Evolutionary conservation across 2,329 filamentous ascomycete genomes (phyloP).

Genomic region (Pyrenochaeta sp.): DNA sequence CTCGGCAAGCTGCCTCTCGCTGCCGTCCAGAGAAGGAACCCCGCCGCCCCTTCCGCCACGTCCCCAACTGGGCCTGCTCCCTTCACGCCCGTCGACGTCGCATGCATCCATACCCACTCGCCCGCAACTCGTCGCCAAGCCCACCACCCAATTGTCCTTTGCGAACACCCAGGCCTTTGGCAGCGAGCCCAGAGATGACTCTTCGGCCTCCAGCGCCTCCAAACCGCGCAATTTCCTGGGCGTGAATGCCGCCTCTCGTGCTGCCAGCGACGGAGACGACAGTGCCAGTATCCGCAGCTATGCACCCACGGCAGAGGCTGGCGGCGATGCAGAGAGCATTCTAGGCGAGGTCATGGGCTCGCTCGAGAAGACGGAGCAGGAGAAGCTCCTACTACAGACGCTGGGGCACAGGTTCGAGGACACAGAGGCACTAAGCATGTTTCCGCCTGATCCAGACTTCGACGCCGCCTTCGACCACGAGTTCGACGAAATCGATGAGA

Average conservation of each 20-base stretch:
- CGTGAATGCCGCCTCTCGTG: conserved; percentile 51
- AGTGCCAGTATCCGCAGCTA: conserved; percentile 71
- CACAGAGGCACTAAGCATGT: conserved; percentile 62
- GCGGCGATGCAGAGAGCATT: conserved; percentile 81
- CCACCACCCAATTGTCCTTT: conserved; percentile 85
- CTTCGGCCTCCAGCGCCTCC: conserved; percentile 39
- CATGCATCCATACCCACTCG: conserved; percentile 51
- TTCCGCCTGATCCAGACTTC: conserved; percentile 55
- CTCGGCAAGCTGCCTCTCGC: conserved; percentile 31
- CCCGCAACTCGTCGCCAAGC: conserved; percentile 63
- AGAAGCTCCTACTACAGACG: conserved; percentile 72
- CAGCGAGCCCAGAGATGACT: conserved; percentile 54
- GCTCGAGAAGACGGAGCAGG: conserved; percentile 66
- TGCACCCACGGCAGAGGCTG: conserved; percentile 67
- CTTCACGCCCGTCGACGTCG: conserved; percentile 47
- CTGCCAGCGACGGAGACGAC: conserved; percentile 66
- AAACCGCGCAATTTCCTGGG: conserved; percentile 49
- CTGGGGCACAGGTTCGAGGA: conserved; percentile 66
- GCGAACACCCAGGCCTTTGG: conserved; percentile 78
- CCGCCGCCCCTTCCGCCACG: conserved; percentile 66
- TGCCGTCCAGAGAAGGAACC: conserved; percentile 52
- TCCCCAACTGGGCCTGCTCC: conserved; percentile 47
- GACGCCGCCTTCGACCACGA: conserved; percentile 76
- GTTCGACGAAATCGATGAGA: conserved; percentile 76
- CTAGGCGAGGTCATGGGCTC: conserved; percentile 73